Conservation (phyloP, 164 flowering plant species). For the Santalum album region DNA sequence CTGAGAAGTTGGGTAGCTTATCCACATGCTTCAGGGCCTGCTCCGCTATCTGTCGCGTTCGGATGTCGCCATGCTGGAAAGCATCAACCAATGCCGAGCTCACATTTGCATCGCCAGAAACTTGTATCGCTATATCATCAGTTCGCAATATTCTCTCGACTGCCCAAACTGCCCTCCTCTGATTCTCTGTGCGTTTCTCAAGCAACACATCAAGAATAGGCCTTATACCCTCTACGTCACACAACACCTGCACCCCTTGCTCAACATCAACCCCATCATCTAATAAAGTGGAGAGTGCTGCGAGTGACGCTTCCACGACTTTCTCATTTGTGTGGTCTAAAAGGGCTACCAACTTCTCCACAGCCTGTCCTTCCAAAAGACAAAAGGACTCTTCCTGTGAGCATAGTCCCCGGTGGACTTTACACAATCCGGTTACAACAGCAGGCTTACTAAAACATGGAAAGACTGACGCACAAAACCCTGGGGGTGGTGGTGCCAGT, state of each 20-base stretch:
- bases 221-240: conserved; percentile 52
- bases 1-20: conserved; percentile 89
- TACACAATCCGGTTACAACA: conserved; percentile 56
- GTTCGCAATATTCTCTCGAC: conserved; percentile 53
- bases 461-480: conserved; percentile 56
- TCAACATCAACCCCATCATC: conserved; percentile 75
- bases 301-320: conserved; percentile 80
- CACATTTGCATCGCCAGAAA: conserved; percentile 55
- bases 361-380: conserved; percentile 67
- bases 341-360: conserved; percentile 68
- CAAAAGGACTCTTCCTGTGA: conserved; percentile 71
- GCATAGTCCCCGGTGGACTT: conserved; percentile 66
- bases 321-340: conserved; percentile 75
- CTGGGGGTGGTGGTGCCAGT: conserved; percentile 58
- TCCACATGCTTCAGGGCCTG: conserved; percentile 82
- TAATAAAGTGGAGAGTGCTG: conserved; percentile 75
- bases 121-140: conserved; percentile 42
- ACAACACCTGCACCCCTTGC: conserved; percentile 54
- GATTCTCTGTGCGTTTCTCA: conserved; percentile 48
- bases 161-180: conserved; percentile 57
- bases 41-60: conserved; percentile 85
- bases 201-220: conserved; percentile 47
- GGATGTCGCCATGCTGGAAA: conserved; percentile 72
- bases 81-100: conserved; percentile 93
- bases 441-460: conserved; percentile 66